Conservation (phyloP, 345 rosid species). For the Boechera divaricarpa region DNA sequence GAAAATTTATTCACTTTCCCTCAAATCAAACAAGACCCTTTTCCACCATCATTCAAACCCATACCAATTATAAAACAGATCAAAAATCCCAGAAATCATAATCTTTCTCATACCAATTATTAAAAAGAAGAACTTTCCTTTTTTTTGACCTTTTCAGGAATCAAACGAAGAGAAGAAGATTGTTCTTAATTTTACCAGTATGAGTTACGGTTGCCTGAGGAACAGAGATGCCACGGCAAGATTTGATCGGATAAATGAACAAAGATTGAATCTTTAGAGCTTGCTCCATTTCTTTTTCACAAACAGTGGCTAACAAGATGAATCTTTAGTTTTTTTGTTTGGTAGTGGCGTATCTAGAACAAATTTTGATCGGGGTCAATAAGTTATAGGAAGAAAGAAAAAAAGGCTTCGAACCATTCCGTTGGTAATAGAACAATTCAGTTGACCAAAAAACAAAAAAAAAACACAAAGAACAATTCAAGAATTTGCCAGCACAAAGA, state of each 20-base stretch:
- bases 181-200: constrained; percentile 53
- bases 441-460: no score
- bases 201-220: constrained; percentile 71
- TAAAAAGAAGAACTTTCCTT: neutral
- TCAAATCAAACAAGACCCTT: constrained; percentile 23
- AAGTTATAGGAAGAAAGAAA: no score
- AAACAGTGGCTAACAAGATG: neutral
- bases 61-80: neutral
- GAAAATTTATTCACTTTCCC: neutral
- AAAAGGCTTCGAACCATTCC: no score
- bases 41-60: neutral
- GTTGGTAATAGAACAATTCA: no score
- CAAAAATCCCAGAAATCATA: neutral
- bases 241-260: constrained; percentile 76
- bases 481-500: no score
- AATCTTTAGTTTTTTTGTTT: no score
- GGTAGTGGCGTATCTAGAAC: no score
- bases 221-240: constrained; percentile 84
- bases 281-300: constrained; percentile 31
- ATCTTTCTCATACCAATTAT: neutral
- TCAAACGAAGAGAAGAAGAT: constrained; percentile 10
- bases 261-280: constrained; percentile 54
- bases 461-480: no score
- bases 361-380: no score
- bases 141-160: neutral